Percentiles rank a stretch among this genome's conserved stretches.
phyloP scores from a whole-genome alignment of 192 early-diverging fungal genomes.

The Coemansia sp. region DNA sequence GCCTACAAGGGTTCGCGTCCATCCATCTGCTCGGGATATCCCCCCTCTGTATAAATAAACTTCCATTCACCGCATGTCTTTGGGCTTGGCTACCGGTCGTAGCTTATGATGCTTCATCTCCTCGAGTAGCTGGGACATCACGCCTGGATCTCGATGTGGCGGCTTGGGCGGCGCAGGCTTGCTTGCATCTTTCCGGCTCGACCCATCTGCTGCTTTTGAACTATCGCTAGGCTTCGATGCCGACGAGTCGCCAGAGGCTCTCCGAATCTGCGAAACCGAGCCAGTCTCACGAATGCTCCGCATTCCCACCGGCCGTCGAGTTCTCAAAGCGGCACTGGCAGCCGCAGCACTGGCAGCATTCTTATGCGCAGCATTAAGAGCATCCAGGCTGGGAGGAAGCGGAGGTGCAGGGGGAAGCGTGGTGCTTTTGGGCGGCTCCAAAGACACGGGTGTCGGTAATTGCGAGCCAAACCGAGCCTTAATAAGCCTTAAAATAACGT shows the following conservation, averaged over 20 bases:
- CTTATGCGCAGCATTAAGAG: constrained; percentile 2
- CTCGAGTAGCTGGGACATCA: constrained; percentile 42
- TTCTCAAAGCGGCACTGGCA: background rate
- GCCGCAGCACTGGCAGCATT: background rate
- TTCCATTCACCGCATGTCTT: constrained; percentile 24
- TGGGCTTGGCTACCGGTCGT: constrained; percentile 36
- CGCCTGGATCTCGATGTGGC: constrained; percentile 44
- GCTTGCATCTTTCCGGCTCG: constrained; percentile 8
- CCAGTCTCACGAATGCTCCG: background rate
- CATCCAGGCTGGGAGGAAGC: constrained; percentile 7
- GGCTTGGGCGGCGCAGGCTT: constrained; percentile 5
- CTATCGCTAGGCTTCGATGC: constrained; percentile 1
- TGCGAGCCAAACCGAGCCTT: constrained; percentile 11
- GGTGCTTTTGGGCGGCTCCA: constrained; percentile 5
- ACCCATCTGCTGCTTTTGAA: constrained; percentile 1
- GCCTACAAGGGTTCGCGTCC: constrained; percentile 35
- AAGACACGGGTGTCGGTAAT: constrained; percentile 15
- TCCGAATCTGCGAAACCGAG: background rate
- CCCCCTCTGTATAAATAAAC: background rate
- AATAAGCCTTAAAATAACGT: constrained; percentile 31
- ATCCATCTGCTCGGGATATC: constrained; percentile 40
- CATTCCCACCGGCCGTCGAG: background rate
- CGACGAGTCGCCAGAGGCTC: constrained; percentile 2
- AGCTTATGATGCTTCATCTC: constrained; percentile 50
- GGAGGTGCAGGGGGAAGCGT: constrained; percentile 13